Evolutionary conservation across 768 basidiomycete genomes (phyloP).

Genomic region (Collybia nuda): DNA sequence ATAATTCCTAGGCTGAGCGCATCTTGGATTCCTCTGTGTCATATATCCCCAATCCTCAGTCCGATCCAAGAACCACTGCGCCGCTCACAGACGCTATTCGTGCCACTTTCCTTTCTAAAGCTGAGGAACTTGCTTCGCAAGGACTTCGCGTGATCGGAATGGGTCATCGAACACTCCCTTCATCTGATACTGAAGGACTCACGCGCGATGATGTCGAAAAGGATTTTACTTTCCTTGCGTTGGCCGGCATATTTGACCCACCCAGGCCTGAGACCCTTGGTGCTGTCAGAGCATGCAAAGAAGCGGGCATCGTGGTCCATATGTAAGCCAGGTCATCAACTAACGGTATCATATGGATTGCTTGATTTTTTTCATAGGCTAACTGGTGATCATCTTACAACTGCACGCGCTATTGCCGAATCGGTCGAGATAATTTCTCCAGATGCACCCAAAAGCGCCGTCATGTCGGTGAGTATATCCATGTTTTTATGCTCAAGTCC

Average conservation of each 20-base stretch:
- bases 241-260: slow-evolving; percentile 56
- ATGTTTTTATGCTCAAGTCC: too few relatives aligned
- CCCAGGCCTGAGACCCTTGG: slow-evolving; percentile 52
- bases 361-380: slow-evolving; percentile 32
- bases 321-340: slow-evolving; percentile 22
- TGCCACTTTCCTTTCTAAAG: slow-evolving; percentile 26
- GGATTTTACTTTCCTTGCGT: slow-evolving; percentile 46
- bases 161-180: slow-evolving; percentile 22
- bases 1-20: slow-evolving; percentile 34
- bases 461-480: slow-evolving; percentile 25
- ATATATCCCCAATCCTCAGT: slow-evolving; percentile 27
- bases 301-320: slow-evolving; percentile 50
- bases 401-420: slow-evolving; percentile 51
- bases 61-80: slow-evolving; percentile 16
- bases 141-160: slow-evolving; percentile 42
- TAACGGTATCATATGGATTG: not conserved
- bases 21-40: slow-evolving; percentile 47
- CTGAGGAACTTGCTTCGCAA: slow-evolving; percentile 37
- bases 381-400: slow-evolving; percentile 54
- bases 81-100: slow-evolving; percentile 27
- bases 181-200: slow-evolving; percentile 20
- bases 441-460: slow-evolving; percentile 35
- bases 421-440: slow-evolving; percentile 45
- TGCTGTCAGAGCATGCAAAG: slow-evolving; percentile 49
- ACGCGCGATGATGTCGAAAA: slow-evolving; percentile 45